Conservation (phyloP, 2,329 filamentous ascomycete species). For the Aplosporella prunicola region DNA sequence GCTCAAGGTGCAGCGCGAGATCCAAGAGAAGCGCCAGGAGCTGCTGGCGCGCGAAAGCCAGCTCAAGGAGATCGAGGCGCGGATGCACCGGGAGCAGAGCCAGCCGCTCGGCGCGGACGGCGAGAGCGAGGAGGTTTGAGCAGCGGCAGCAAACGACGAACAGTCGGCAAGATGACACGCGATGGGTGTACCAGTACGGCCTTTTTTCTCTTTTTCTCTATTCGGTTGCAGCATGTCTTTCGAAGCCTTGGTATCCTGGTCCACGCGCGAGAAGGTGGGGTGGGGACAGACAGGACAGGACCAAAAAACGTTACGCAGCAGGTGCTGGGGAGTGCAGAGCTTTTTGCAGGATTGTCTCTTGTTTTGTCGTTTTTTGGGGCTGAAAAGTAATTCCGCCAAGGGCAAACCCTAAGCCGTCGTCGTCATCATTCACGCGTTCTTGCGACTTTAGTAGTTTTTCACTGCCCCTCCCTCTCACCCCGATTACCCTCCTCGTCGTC, state of each 20-base stretch:
- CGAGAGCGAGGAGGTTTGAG: conserved; percentile 9
- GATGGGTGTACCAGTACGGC: conserved; percentile 9
- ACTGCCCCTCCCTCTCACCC: too few relatives aligned
- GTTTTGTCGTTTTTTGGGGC: too few relatives aligned
- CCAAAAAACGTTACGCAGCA: too few relatives aligned
- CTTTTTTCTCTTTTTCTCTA: conserved; percentile 11
- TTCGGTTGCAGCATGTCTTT: too few relatives aligned
- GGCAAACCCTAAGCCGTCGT: too few relatives aligned
- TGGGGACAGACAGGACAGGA: too few relatives aligned
- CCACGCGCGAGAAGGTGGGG: too few relatives aligned
- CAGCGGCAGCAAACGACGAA: conserved; percentile 2
- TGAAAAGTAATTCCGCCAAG: too few relatives aligned
- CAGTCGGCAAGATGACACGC: conserved; percentile 5
- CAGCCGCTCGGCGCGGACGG: conserved; percentile 20
- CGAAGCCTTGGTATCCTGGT: too few relatives aligned
- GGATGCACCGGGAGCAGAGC: conserved; percentile 82
- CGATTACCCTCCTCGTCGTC: not conserved
- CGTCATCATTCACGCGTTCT: too few relatives aligned
- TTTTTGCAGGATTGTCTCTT: too few relatives aligned
- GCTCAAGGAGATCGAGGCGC: conserved; percentile 95
- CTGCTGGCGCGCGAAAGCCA: conserved; percentile 94
- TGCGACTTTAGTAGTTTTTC: too few relatives aligned
- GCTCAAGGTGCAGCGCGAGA: conserved; percentile 98
- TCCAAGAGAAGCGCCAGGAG: conserved; percentile 99
- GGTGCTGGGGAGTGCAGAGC: conserved; percentile 9